These are phyloP conservation scores for Serpula lacrymans DNA, from an alignment of 768 basidiomycete genomes.

Conservation along the genomic window DNA sequence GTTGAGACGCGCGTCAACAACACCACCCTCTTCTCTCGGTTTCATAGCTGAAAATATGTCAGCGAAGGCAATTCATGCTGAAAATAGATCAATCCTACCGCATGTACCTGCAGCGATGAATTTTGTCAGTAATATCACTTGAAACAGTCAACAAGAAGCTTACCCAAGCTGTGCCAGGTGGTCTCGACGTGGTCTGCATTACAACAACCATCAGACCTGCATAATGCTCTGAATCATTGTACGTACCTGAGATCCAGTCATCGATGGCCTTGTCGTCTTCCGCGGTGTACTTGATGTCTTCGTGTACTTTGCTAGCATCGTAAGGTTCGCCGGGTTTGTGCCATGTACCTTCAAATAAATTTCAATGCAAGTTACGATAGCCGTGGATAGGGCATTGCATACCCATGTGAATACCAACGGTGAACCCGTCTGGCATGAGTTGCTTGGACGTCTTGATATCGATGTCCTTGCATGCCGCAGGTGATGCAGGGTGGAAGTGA, in stretches of 20 bases:
- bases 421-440: constrained; percentile 55
- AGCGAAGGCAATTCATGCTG: neutral
- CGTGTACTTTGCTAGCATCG: constrained; percentile 54
- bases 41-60: constrained; percentile 50
- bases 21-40: constrained; percentile 61
- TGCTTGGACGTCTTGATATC: constrained; percentile 67
- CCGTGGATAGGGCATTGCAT: constrained; percentile 15
- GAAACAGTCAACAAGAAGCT: constrained; percentile 9
- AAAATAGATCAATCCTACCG: constrained; percentile 30
- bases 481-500: constrained; percentile 67
- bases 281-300: constrained; percentile 61
- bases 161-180: constrained; percentile 71
- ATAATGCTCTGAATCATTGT: neutral
- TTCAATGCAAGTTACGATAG: neutral
- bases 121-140: neutral
- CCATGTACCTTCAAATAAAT: constrained; percentile 43
- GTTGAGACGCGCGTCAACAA: constrained; percentile 60
- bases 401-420: constrained; percentile 73
- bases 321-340: constrained; percentile 52
- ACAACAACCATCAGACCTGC: constrained; percentile 1
- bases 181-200: constrained; percentile 63
- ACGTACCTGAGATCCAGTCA: constrained; percentile 52
- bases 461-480: constrained; percentile 57
- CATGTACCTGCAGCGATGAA: constrained; percentile 33
- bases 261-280: constrained; percentile 74